These are phyloP conservation scores for Phytophthora sp. DNA, from an alignment of 352 stramenopile species.

Conservation along the genomic window DNA sequence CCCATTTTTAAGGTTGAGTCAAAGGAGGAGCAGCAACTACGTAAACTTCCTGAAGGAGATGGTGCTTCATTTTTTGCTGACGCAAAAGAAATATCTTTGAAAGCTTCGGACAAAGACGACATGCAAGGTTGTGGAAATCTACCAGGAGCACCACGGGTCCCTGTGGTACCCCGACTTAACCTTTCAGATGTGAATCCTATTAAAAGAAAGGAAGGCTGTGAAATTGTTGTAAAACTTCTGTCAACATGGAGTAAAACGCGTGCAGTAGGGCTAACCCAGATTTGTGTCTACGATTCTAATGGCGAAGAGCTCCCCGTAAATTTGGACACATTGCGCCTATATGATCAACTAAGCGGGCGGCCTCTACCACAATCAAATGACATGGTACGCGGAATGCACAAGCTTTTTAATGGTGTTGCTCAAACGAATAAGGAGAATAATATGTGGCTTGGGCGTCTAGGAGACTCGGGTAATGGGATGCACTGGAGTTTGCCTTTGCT, in stretches of 20 bases:
- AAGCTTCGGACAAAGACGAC: too few species aligned
- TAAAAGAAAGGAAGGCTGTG: too few species aligned
- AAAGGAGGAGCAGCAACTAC: too few species aligned
- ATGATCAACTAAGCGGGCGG: constrained; percentile 48
- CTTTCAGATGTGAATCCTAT: too few species aligned
- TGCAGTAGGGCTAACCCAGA: constrained; percentile 65
- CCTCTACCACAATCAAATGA: constrained; percentile 65
- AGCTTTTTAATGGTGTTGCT: constrained; percentile 63
- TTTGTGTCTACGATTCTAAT: constrained; percentile 71
- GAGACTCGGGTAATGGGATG: constrained; percentile 53
- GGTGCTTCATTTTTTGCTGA: too few species aligned
- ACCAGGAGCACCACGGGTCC: too few species aligned
- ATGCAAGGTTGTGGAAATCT: too few species aligned
- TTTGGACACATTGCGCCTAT: constrained; percentile 51
- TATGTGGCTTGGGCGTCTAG: constrained; percentile 79
- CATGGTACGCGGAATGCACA: constrained; percentile 64
- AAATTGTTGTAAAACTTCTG: constrained; percentile 71
- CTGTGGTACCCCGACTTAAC: constrained; percentile 36
- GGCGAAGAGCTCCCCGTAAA: constrained; percentile 63
- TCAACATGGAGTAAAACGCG: constrained; percentile 72
- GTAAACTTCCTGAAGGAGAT: too few species aligned
- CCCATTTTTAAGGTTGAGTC: too few species aligned
- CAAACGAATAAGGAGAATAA: constrained; percentile 74
- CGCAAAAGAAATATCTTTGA: too few species aligned
- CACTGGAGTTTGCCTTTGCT: background rate